Percentiles rank a stretch among this genome's conserved stretches.
Evolutionary conservation across 768 basidiomycete species (phyloP).

Genomic region (Agrocybe chaxingu): DNA sequence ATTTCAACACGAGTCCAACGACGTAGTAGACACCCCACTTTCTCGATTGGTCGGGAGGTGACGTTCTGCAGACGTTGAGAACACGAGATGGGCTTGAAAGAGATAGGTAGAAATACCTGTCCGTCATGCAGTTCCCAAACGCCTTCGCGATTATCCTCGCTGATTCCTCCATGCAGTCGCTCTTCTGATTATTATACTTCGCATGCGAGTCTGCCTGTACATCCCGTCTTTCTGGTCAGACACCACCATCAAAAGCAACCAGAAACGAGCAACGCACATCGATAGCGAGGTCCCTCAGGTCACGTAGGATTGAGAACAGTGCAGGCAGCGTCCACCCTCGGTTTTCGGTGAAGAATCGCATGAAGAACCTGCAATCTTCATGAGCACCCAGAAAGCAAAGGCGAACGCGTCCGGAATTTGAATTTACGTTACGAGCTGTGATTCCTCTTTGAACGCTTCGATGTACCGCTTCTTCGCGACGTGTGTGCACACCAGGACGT

Average conservation of each 20-base stretch:
- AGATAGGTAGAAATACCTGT: slow-evolving; percentile 33
- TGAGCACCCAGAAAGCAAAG: background rate
- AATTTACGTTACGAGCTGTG: slow-evolving; percentile 71
- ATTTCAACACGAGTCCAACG: slow-evolving; percentile 87
- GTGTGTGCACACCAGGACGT: slow-evolving; percentile 71
- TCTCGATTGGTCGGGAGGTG: slow-evolving; percentile 69
- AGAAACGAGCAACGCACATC: slow-evolving; percentile 47
- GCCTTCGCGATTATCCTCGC: slow-evolving; percentile 86
- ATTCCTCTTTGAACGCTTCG: slow-evolving; percentile 82
- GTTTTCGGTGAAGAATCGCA: slow-evolving; percentile 75
- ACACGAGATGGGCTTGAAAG: background rate
- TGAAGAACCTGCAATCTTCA: slow-evolving; percentile 51
- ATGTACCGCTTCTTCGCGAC: slow-evolving; percentile 61
- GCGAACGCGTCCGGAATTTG: background rate
- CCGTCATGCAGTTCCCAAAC: slow-evolving; percentile 86
- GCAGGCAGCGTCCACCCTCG: slow-evolving; percentile 86
- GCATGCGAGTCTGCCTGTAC: slow-evolving; percentile 61
- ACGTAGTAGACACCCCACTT: slow-evolving; percentile 94
- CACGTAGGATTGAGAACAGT: slow-evolving; percentile 76
- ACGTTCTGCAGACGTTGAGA: slow-evolving; percentile 40
- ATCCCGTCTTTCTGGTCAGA: background rate
- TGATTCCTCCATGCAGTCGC: slow-evolving; percentile 80
- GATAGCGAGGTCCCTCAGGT: slow-evolving; percentile 81
- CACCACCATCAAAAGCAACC: background rate
- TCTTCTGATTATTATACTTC: slow-evolving; percentile 50